Percentiles rank a stretch among this genome's conserved stretches.
These are phyloP conservation scores for Elsinoe fawcettii DNA, from an alignment of 2,329 filamentous ascomycete genomes.

Conservation along the genomic window DNA sequence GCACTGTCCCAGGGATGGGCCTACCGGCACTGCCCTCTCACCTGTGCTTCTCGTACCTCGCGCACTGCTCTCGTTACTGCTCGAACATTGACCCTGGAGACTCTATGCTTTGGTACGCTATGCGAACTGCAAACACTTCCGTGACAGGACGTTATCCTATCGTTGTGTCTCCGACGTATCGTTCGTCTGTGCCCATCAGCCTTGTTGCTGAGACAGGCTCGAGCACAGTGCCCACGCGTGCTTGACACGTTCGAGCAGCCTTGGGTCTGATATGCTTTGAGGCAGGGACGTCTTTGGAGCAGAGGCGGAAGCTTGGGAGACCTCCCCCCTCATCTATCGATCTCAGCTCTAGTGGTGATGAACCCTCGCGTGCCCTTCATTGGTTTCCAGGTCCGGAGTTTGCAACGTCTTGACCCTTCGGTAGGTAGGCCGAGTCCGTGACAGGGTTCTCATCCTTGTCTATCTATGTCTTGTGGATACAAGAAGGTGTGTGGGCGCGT, in stretches of 20 bases:
- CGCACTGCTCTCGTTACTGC: conserved; percentile 4
- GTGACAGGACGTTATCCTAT: neutral
- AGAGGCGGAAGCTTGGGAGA: neutral
- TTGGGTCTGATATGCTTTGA: neutral
- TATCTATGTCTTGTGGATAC: neutral
- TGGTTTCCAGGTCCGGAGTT: neutral
- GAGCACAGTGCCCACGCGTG: neutral
- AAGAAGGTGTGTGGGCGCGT: neutral
- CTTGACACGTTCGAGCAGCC: neutral
- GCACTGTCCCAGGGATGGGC: neutral
- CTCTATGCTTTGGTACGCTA: neutral
- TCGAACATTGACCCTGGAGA: neutral
- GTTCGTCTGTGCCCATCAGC: neutral
- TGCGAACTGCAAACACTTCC: conserved; percentile 4
- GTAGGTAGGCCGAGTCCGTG: neutral
- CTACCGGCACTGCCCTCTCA: neutral
- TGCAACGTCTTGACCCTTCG: neutral
- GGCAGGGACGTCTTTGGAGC: neutral
- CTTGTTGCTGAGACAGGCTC: neutral
- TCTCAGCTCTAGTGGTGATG: neutral
- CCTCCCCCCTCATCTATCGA: neutral
- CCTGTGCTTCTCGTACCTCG: neutral
- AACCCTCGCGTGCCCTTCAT: neutral
- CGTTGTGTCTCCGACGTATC: neutral
- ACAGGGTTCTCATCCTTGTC: neutral